phyloP scores from a whole-genome alignment of 176 grass and related monocot species.

The Musa schizocarpa region DNA sequence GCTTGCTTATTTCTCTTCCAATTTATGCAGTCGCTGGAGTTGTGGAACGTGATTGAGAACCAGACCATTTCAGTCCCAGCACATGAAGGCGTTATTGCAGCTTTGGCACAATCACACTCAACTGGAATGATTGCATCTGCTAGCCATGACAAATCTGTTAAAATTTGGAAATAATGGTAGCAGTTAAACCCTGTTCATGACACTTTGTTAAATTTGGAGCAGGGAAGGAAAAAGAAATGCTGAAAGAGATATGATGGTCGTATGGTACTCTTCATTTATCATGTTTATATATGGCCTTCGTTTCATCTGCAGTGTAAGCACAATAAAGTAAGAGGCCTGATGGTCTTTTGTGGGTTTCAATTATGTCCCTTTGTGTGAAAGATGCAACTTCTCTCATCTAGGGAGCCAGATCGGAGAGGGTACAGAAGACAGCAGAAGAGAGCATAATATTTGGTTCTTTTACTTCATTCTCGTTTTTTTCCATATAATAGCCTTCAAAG shows the following conservation, averaged over 20 bases:
- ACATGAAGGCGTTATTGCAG: constrained; percentile 64
- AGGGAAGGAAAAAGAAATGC: too few relatives aligned
- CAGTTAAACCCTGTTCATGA: neutral
- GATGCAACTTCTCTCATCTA: neutral
- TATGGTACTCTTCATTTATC: too few relatives aligned
- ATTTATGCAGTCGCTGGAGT: constrained; percentile 71
- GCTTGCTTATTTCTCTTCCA: neutral
- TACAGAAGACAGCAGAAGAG: neutral
- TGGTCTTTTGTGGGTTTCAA: neutral
- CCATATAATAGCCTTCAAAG: too few relatives aligned
- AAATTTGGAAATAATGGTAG: constrained; percentile 68
- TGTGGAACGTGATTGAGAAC: constrained; percentile 58
- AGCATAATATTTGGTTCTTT: neutral
- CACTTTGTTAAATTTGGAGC: too few relatives aligned
- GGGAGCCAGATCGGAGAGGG: neutral
- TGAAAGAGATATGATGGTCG: too few relatives aligned
- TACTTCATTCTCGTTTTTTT: neutral
- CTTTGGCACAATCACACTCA: constrained; percentile 43
- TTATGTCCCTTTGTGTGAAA: neutral
- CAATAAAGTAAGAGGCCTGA: neutral
- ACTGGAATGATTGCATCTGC: constrained; percentile 66
- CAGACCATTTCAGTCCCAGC: constrained; percentile 39
- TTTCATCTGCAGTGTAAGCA: too few relatives aligned
- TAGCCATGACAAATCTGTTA: constrained; percentile 85
- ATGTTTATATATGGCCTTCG: too few relatives aligned